Evolutionary conservation across 73 alveolate species (phyloP).

Genomic region (Effrenium voratum): DNA sequence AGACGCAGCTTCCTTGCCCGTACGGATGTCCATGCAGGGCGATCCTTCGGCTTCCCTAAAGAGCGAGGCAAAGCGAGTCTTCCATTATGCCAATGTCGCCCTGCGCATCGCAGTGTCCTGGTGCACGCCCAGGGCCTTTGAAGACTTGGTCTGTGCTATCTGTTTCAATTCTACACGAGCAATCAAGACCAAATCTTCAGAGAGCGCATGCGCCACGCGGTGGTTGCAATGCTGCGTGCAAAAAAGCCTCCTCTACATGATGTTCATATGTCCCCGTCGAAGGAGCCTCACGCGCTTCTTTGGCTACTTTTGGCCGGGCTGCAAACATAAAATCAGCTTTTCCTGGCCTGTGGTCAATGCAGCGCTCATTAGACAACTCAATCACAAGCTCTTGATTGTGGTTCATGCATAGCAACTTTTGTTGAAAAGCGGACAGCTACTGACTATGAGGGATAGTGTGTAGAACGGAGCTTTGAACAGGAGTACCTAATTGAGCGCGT

Average conservation of each 20-base stretch:
- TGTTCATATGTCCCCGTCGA: conserved; percentile 49
- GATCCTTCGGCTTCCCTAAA: not conserved
- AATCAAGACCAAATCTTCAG: not conserved
- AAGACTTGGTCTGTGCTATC: not conserved
- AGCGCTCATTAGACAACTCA: conserved; percentile 75
- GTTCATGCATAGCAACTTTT: not conserved
- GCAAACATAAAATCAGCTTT: conserved; percentile 80
- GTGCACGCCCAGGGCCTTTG: not conserved
- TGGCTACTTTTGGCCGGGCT: conserved; percentile 91
- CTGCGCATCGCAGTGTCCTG: no score
- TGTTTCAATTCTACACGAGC: no score
- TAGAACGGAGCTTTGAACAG: conserved; percentile 56
- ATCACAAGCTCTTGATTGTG: not conserved
- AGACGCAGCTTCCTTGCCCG: conserved; percentile 18
- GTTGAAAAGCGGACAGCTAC: no score
- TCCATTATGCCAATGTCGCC: no score
- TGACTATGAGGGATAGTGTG: no score
- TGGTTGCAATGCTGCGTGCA: conserved; percentile 26
- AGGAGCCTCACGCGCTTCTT: conserved; percentile 88
- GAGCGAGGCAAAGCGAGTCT: no score
- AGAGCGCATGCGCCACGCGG: conserved; percentile 27
- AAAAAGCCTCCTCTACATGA: not conserved
- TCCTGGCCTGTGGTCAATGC: conserved; percentile 91
- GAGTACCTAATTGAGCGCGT: conserved; percentile 74
- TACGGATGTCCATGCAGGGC: not conserved